A percentile compares a stretch with the other conserved stretches of the same genome.
Evolutionary conservation across 345 rosid species (phyloP).

Genomic region (Aethionema arabicum): DNA sequence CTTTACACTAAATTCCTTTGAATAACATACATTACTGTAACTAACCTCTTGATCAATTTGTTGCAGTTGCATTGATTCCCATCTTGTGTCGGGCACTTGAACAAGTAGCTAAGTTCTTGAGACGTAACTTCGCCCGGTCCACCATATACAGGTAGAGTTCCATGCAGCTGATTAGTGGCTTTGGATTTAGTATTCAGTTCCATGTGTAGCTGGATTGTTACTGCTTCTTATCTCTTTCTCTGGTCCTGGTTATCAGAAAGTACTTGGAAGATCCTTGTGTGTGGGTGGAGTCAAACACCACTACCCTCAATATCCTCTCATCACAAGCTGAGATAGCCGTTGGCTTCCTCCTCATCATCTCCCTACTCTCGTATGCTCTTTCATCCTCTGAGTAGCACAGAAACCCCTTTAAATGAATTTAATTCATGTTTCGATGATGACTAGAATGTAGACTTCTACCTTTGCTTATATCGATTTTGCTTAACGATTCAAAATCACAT

Average conservation of each 20-base stretch:
- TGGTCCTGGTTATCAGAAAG: conserved; percentile 49
- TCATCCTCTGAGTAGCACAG: conserved; percentile 1
- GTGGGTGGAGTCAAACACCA: conserved; percentile 92
- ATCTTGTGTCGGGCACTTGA: conserved; percentile 79
- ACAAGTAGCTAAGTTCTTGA: conserved; percentile 81
- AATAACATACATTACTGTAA: conserved; percentile 15
- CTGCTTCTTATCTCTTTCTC: conserved; percentile 8
- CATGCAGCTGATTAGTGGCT: conserved; percentile 16
- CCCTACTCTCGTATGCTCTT: conserved; percentile 73
- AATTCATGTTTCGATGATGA: conserved; percentile 2
- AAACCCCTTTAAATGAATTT: conserved; percentile 5
- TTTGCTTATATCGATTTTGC: conserved; percentile 7
- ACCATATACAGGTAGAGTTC: conserved; percentile 71
- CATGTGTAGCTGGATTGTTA: conserved; percentile 23
- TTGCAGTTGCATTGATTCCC: conserved; percentile 90
- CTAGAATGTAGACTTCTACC: neutral
- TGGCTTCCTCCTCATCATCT: conserved; percentile 74
- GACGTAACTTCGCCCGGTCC: conserved; percentile 78
- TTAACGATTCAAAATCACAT: conserved; percentile 9
- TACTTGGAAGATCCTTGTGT: conserved; percentile 93
- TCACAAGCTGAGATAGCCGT: conserved; percentile 92
- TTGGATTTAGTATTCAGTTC: conserved; percentile 9
- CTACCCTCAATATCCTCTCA: conserved; percentile 79
- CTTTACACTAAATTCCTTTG: neutral
- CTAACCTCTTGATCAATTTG: conserved; percentile 10